These are phyloP conservation scores for Penicillium atrosanguineum DNA, from an alignment of 495 filamentous ascomycete genomes.

Conservation along the genomic window DNA sequence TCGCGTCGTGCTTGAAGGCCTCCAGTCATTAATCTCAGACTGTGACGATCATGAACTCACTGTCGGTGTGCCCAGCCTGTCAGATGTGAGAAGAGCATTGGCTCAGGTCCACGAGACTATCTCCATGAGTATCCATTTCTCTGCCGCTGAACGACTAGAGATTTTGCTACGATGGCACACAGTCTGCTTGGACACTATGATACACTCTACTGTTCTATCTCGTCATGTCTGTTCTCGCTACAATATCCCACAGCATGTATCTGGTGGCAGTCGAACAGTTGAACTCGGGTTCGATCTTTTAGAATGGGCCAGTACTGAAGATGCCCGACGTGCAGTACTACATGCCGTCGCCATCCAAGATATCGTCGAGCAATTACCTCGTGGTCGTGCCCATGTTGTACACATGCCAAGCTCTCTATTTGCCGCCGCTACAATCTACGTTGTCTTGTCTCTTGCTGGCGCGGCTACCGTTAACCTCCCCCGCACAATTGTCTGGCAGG, in stretches of 20 bases:
- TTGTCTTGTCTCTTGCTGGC: slow-evolving; percentile 40
- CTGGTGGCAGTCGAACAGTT: slow-evolving; percentile 23
- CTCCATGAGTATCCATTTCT: slow-evolving; percentile 37
- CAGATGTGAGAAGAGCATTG: slow-evolving; percentile 39
- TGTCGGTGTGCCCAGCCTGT: slow-evolving; percentile 41
- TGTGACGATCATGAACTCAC: slow-evolving; percentile 37
- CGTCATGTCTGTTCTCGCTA: slow-evolving; percentile 43
- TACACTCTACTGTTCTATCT: slow-evolving; percentile 41
- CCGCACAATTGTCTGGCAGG: slow-evolving; percentile 43
- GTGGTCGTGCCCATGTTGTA: slow-evolving; percentile 46
- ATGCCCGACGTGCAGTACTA: slow-evolving; percentile 44
- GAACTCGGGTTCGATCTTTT: slow-evolving; percentile 35
- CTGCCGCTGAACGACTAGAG: slow-evolving; percentile 38
- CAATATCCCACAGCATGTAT: slow-evolving; percentile 41
- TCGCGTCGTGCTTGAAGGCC: slow-evolving; percentile 44
- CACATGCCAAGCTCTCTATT: slow-evolving; percentile 49
- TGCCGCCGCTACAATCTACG: slow-evolving; percentile 43
- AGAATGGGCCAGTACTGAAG: slow-evolving; percentile 38
- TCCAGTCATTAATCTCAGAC: slow-evolving; percentile 46
- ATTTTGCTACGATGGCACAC: slow-evolving; percentile 50
- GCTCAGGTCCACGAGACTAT: slow-evolving; percentile 44
- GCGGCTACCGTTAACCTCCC: slow-evolving; percentile 38
- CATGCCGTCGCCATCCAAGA: slow-evolving; percentile 51
- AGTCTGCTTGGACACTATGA: slow-evolving; percentile 44
- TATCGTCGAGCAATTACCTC: slow-evolving; percentile 47